Conservation (phyloP, 345 rosid genomes). For the Heritiera fomes region DNA sequence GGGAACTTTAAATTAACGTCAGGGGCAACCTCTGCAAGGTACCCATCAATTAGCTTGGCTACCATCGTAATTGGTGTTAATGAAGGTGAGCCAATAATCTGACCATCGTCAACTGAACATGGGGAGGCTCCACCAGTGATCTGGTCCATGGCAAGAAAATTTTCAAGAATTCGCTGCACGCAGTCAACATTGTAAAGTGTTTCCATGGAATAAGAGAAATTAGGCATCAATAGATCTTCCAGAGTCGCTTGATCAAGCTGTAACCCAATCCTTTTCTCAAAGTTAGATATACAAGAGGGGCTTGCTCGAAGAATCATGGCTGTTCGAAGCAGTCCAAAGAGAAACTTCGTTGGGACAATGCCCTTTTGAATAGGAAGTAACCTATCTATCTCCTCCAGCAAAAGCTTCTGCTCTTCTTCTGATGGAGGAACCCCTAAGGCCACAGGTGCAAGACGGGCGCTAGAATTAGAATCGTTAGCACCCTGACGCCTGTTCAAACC, state of each 20-base stretch:
- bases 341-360: conserved; percentile 71
- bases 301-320: conserved; percentile 75
- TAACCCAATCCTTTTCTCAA: conserved; percentile 90
- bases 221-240: conserved; percentile 96
- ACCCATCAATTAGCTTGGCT: conserved; percentile 95
- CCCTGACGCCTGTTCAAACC: conserved; percentile 80
- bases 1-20: conserved; percentile 91
- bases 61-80: conserved; percentile 78
- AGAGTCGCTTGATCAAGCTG: conserved; percentile 94
- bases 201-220: conserved; percentile 81
- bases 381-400: conserved; percentile 71
- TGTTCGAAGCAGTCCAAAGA: conserved; percentile 80
- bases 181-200: conserved; percentile 91
- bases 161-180: conserved; percentile 78
- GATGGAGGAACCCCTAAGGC: conserved; percentile 59
- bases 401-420: conserved; percentile 80
- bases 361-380: conserved; percentile 83
- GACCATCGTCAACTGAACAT: conserved; percentile 74
- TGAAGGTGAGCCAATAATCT: conserved; percentile 78
- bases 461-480: conserved; percentile 55
- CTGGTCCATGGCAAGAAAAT: conserved; percentile 84
- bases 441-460: conserved; percentile 58
- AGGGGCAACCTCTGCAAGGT: conserved; percentile 96
- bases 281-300: conserved; percentile 57
- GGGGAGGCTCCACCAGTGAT: conserved; percentile 84